phyloP scores from a whole-genome alignment of 495 filamentous ascomycete genomes.

The Pyronema omphalodes region DNA sequence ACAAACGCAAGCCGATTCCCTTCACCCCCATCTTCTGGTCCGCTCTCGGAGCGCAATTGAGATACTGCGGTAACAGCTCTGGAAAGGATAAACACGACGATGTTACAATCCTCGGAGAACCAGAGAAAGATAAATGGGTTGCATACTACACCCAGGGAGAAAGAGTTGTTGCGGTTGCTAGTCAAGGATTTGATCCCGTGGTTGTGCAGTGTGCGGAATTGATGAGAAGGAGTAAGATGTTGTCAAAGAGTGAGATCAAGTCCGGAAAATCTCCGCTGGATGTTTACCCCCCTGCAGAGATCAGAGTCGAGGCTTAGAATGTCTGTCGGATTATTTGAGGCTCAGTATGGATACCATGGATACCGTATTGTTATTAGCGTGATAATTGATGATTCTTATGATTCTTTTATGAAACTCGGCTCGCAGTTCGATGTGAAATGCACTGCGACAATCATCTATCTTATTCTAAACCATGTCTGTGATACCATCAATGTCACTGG shows the following conservation, averaged over 20 bases:
- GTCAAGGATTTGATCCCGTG: slow-evolving; percentile 68
- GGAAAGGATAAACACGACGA: slow-evolving; percentile 54
- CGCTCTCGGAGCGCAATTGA: slow-evolving; percentile 67
- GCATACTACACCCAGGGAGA: slow-evolving; percentile 82
- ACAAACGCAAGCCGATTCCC: slow-evolving; percentile 38
- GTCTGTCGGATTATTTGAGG: no score
- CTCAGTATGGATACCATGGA: no score
- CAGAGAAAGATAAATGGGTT: slow-evolving; percentile 65
- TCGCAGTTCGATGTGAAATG: not conserved
- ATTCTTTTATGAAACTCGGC: no score
- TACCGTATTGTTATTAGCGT: no score
- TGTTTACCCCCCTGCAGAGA: slow-evolving; percentile 32
- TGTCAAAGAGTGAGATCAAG: slow-evolving; percentile 55
- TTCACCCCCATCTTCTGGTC: slow-evolving; percentile 97
- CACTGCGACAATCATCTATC: not conserved
- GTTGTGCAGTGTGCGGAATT: slow-evolving; percentile 70
- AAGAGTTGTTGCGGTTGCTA: slow-evolving; percentile 77
- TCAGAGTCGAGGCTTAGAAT: not conserved
- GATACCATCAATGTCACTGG: no score
- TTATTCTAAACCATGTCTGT: no score
- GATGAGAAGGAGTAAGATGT: slow-evolving; percentile 71
- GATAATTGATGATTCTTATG: no score
- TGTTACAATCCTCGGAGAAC: slow-evolving; percentile 54
- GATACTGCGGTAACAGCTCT: slow-evolving; percentile 77
- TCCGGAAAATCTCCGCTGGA: slow-evolving; percentile 55